Conservation (phyloP, 306 rosid species). For the Begonia fuchsioides region DNA sequence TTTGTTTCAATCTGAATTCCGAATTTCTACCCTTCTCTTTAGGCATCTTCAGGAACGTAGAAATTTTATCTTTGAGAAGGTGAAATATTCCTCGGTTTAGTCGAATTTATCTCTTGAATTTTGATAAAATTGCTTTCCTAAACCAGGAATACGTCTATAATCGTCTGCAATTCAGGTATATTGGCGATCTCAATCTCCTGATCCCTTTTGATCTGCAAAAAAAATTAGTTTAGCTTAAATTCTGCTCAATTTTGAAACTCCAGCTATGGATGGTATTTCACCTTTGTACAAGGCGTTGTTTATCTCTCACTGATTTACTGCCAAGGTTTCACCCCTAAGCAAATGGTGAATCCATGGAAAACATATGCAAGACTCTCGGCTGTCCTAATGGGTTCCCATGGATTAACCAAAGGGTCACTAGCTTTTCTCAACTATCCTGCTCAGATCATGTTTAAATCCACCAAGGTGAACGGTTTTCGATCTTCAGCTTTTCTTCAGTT, state of each 20-base stretch:
- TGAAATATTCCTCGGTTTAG: no score
- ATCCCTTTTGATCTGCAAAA: not conserved
- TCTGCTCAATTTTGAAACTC: constrained; percentile 2
- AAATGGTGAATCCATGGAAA: constrained; percentile 51
- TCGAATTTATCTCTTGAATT: no score
- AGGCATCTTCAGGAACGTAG: no score
- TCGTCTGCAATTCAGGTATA: constrained; percentile 44
- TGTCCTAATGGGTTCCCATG: constrained; percentile 60
- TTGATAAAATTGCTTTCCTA: not conserved
- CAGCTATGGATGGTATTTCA: constrained; percentile 65
- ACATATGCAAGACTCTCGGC: constrained; percentile 50
- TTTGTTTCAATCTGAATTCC: constrained; percentile 8
- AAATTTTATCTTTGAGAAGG: no score
- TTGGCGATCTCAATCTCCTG: not conserved
- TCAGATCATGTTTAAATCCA: constrained; percentile 61
- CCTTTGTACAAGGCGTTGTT: constrained; percentile 58
- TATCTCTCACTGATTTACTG: constrained; percentile 28
- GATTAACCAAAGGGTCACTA: constrained; percentile 49
- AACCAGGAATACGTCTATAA: constrained; percentile 49
- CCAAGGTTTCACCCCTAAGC: constrained; percentile 46
- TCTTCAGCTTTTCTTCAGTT: not conserved
- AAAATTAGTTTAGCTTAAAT: not conserved
- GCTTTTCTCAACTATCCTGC: constrained; percentile 59
- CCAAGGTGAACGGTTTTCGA: constrained; percentile 18
- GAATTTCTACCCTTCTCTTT: not conserved